Evolutionary conservation across 257 asterid genomes (phyloP), one percentile per base, ranked within the genome.

Genomic region (Fraxinus cuspidata): DNA sequence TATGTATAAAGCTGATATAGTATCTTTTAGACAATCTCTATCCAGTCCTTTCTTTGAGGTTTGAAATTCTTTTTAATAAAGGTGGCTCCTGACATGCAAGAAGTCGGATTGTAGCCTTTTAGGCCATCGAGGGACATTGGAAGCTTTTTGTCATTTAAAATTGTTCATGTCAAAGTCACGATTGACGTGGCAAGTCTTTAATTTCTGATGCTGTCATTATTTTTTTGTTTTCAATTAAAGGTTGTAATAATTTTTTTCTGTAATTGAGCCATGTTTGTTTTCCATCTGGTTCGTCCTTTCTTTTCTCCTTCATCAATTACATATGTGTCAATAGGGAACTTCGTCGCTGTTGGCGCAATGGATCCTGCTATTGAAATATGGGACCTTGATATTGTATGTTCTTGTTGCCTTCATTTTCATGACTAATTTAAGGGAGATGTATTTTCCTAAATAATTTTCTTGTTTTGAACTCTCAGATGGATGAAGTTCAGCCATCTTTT

Each of bases 361-460:
- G 97, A 93, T 32, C 98, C 97, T 21, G 83, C 94, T 64, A 96
- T 93, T 44, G 96, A 96, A 82, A 92, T 96, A 83, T 96, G 98
- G 98, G 97, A 96, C 86, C 98, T 96, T 77, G 98, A 93, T 73
- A 87, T 93, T 58, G 98, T 96, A 89, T 94, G 74, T 31, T 19
- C 63, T 63, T 69, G 12, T 79, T 38, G 44, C 65, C 71, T 72
- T 78, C 4, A 4, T 37, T 60, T 77, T 16, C 69, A 34, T 75
- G 29, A 76, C 72, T 42, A 37, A 18, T 28, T 70, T 58, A 31
- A 34, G 27, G 5, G 25, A 64, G 65, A 42, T 79, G 77, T n/a
- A 71, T 34, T 23, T 27, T 67, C 56, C 72, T 77, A 58, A 78
- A 71, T 72, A 29, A 11, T 58, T 58, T 78, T 58, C 64, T 21